A percentile compares a stretch with the other conserved stretches of the same genome.
Conservation (phyloP, 169 alveolate genomes). For the Plasmodium knowlesi region DNA sequence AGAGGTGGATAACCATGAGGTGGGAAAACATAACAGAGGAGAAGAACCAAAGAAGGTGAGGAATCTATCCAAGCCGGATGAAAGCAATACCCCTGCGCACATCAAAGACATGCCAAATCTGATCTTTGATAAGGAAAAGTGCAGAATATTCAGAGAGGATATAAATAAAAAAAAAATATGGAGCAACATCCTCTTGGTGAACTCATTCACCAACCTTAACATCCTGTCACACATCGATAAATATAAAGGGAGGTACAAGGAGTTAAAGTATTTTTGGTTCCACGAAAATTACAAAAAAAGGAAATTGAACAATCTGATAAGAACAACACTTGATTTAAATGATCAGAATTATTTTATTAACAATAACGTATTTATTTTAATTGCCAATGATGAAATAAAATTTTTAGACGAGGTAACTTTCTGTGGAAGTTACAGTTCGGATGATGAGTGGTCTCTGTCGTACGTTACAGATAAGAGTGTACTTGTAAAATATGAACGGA, state of each 20-base stretch:
- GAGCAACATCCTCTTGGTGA: constrained; percentile 30
- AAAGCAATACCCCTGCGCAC: not conserved
- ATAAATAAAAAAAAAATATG: constrained; percentile 63
- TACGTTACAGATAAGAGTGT: constrained; percentile 18
- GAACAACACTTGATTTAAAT: constrained; percentile 34
- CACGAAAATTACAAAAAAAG: constrained; percentile 6
- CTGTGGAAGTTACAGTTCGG: constrained; percentile 9
- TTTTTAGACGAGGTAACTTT: constrained; percentile 9
- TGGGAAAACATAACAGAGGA: not conserved
- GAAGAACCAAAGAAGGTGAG: not conserved
- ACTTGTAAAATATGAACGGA: constrained; percentile 11
- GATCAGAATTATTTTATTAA: constrained; percentile 36
- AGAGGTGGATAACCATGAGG: not conserved
- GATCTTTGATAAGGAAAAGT: not conserved
- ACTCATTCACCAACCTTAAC: constrained; percentile 32
- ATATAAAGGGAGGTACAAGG: constrained; percentile 33
- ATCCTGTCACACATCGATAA: constrained; percentile 55
- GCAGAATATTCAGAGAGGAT: constrained; percentile 4
- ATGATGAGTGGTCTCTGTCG: not conserved
- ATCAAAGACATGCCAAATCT: constrained; percentile 12
- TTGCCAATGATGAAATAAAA: constrained; percentile 56
- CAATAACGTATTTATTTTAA: constrained; percentile 41
- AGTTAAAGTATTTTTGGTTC: constrained; percentile 22
- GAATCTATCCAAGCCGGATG: not conserved
- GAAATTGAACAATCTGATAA: constrained; percentile 40